Conservation (phyloP, 164 flowering plant genomes). For the Hamamelis virginiana region DNA sequence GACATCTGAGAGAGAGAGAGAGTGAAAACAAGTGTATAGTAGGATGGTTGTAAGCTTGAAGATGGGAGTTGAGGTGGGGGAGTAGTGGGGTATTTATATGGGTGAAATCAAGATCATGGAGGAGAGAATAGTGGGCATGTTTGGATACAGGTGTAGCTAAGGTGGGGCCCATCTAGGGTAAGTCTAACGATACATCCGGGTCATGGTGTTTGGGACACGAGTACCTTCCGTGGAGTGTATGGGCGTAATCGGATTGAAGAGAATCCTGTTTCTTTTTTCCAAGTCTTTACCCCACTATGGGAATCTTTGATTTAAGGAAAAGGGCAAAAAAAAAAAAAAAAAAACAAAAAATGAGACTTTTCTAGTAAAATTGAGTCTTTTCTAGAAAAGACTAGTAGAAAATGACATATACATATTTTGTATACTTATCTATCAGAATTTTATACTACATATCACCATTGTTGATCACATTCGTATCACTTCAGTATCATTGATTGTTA, state of each 20-base stretch:
- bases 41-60: background rate
- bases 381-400: conserved; percentile 4
- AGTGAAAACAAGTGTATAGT: background rate
- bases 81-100: conserved; percentile 18
- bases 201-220: conserved; percentile 13
- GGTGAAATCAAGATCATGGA: background rate
- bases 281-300: conserved; percentile 13
- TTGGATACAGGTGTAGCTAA: conserved; percentile 18
- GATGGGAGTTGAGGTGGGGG: background rate
- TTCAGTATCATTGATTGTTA: background rate
- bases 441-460: background rate
- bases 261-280: conserved; percentile 23
- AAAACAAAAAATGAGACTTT: conserved; percentile 1
- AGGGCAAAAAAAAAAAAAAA: too few relatives aligned
- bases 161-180: conserved; percentile 19
- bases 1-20: conserved; percentile 40
- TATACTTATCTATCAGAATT: background rate
- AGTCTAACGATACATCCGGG: conserved; percentile 2
- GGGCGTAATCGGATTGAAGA: conserved; percentile 27
- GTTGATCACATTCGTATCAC: background rate
- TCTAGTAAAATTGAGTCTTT: background rate
- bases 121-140: conserved; percentile 5
- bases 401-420: background rate
- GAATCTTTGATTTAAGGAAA: conserved; percentile 25
- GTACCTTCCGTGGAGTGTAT: conserved; percentile 1